phyloP scores from a whole-genome alignment of 805 yeast species.

The Tetrapisispora nanseiensis region DNA sequence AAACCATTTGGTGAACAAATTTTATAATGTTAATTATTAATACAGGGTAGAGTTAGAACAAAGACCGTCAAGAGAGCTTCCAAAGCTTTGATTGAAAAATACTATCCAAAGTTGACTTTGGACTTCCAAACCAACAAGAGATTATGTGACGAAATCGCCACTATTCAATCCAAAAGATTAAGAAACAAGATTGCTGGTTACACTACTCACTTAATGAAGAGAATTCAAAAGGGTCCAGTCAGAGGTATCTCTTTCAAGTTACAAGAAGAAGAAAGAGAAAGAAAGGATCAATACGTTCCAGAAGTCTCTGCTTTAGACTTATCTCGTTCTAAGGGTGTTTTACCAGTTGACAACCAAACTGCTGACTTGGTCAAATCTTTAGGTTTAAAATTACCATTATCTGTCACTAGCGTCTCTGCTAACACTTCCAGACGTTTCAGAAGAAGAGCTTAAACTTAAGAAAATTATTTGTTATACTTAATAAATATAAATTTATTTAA shows the following conservation, averaged over 20 bases:
- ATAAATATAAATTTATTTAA: constrained; percentile 1
- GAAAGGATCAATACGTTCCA: constrained; percentile 99
- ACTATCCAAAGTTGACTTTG: constrained; percentile 98
- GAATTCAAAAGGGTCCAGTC: constrained; percentile 99
- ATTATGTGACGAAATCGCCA: constrained; percentile 96
- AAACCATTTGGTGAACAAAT: not conserved
- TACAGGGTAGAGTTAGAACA: constrained; percentile 99
- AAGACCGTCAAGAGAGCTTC: constrained; percentile 99
- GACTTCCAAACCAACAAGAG: constrained; percentile 99
- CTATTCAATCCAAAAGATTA: constrained; percentile 98
- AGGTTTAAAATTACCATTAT: constrained; percentile 83
- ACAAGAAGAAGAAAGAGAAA: constrained; percentile 99
- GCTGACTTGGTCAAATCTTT: constrained; percentile 87
- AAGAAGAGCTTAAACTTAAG: constrained; percentile 59
- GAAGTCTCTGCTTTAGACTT: constrained; percentile 99
- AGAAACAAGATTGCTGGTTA: constrained; percentile 99
- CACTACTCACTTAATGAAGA: constrained; percentile 99
- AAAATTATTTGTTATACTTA: not conserved
- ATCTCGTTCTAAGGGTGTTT: constrained; percentile 89
- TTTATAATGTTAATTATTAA: constrained; percentile 4
- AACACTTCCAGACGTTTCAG: constrained; percentile 90
- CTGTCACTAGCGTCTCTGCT: constrained; percentile 78
- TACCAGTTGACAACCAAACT: constrained; percentile 95
- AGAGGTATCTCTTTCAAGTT: constrained; percentile 99
- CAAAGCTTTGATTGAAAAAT: constrained; percentile 97